Evolutionary conservation across 495 filamentous ascomycete species (phyloP).

Genomic region (Penicillium coprophilum): DNA sequence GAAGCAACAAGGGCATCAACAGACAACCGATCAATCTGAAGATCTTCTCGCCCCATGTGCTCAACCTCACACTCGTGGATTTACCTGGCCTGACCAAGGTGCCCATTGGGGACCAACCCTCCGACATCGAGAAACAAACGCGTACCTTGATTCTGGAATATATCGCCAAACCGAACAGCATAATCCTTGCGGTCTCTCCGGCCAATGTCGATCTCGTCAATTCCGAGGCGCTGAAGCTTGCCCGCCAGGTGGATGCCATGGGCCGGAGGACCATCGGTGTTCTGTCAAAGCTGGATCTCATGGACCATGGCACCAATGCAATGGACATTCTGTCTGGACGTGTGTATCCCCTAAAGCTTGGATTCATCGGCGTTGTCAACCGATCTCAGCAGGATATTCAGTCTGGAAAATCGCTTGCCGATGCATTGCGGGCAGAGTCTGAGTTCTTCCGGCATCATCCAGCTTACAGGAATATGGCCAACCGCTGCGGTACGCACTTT

Average conservation of each 20-base stretch:
- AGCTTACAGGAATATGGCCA: slow-evolving; percentile 94
- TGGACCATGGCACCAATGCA: slow-evolving; percentile 99
- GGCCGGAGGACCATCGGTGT: slow-evolving; percentile 95
- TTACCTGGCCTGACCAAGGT: slow-evolving; percentile 96
- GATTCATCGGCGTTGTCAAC: slow-evolving; percentile 98
- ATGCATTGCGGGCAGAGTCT: slow-evolving; percentile 83
- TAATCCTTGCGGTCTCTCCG: slow-evolving; percentile 93
- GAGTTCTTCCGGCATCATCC: slow-evolving; percentile 98
- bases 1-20: slow-evolving; percentile 98
- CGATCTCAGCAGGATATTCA: slow-evolving; percentile 98
- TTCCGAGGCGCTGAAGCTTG: slow-evolving; percentile 95
- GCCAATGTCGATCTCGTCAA: slow-evolving; percentile 99
- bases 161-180: slow-evolving; percentile 98
- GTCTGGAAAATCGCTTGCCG: slow-evolving; percentile 83
- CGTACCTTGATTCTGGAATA: slow-evolving; percentile 96
- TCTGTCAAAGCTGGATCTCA: slow-evolving; percentile 94
- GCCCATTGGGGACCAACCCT: slow-evolving; percentile 96
- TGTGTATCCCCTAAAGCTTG: slow-evolving; percentile 95
- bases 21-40: slow-evolving; percentile 97
- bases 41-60: slow-evolving; percentile 95
- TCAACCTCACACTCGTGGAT: slow-evolving; percentile 96
- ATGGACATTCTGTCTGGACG: slow-evolving; percentile 94
- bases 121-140: slow-evolving; percentile 98
- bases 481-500: slow-evolving; percentile 91
- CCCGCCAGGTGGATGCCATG: slow-evolving; percentile 93